Base-by-base conservation (phyloP, 2,329 filamentous ascomycete species). In the Stenocarpella maydis region DNA sequence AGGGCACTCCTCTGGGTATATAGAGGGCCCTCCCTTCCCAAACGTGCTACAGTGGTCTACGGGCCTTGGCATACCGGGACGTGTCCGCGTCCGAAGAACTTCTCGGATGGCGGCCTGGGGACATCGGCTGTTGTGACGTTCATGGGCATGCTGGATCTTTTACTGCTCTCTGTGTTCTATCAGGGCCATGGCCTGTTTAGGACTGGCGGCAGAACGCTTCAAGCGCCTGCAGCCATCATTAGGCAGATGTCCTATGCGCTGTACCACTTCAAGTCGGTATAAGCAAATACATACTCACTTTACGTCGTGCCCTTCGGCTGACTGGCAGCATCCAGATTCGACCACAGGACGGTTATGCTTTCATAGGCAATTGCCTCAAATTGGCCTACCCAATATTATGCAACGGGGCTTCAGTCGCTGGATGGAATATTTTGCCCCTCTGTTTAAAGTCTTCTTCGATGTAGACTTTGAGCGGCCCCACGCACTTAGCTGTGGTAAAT, bases 141-240 rank as follows among this genome's bases (percentile, higher is more conserved):
- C 28, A 28, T 37, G 26, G 26, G 8, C 21, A 45, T 28, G 37
- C 37, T 45, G 24, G 4, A 43, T 7, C 26, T 24, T 17, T 45
- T 60, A 24, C 24, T 28, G 39, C 31, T 45, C 39, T 60, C 41
- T 31, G 24, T 60, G n/a, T 31, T 17, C 26, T 39, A 9, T 47
- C 39, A 26, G 54, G 26, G 45, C 41, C 10, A 34, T 41, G 55
- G 26, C 41, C 43, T 61, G 21, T 34, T 61, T 47, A 7, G 55
- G 55, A 31, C 19, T 47, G 19, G 26, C 15, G 26, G n/a, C 58
- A 47, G 41, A 14, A 61, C 58, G 58, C 41, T 47, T 61, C 41
- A 41, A 47, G 41, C 41, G 28, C n/a, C 28, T 37, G 43, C 58
- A 49, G 58, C 43, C 28, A 26, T 49, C 58, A 61, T 61, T 47